Conservation (phyloP, 345 rosid genomes). For the Gossypium rotundifolium region DNA sequence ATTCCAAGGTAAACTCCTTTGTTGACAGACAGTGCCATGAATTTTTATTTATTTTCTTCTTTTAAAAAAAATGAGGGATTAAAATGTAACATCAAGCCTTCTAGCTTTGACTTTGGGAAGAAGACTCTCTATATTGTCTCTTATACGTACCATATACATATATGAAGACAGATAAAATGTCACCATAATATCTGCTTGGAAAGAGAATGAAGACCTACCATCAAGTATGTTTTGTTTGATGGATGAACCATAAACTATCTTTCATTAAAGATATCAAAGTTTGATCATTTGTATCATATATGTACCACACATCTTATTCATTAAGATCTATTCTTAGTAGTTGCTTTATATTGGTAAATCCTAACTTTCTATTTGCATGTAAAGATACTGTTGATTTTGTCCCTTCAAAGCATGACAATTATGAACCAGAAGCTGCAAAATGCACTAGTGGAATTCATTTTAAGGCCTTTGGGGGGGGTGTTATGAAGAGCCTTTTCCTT, state of each 20-base stretch:
- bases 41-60: too few relatives aligned
- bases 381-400: background rate
- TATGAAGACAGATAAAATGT: conserved; percentile 1
- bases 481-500: background rate
- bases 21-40: too few relatives aligned
- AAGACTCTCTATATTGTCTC: conserved; percentile 1
- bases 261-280: background rate
- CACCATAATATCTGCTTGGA: conserved; percentile 3
- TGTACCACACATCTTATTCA: background rate
- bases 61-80: background rate
- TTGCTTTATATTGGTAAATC: background rate
- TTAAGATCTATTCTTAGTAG: background rate
- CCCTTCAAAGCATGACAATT: background rate
- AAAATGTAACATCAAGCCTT: background rate
- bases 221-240: background rate
- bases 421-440: background rate
- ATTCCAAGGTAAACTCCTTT: background rate
- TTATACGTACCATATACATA: background rate
- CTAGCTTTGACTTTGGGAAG: background rate
- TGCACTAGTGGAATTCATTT: background rate
- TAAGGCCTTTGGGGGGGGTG: background rate
- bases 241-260: background rate
- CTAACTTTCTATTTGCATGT: background rate
- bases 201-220: conserved; percentile 1
- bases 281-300: background rate